Evolutionary conservation across 2,329 filamentous ascomycete species (phyloP).

Genomic region (Aspergillus vadensis): DNA sequence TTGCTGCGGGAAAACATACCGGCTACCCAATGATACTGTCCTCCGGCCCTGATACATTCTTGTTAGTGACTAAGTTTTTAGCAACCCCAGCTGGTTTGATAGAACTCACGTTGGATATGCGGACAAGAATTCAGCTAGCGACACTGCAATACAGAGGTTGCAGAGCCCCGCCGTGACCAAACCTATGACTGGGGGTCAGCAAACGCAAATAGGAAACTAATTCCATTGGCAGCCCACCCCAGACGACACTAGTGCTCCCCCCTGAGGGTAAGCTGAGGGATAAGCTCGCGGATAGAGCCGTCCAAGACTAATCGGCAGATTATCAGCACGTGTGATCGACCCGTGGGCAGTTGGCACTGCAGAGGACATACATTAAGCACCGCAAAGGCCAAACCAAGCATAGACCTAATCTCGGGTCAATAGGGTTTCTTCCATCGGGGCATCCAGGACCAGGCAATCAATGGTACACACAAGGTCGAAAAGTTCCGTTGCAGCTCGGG

Average conservation of each 20-base stretch:
- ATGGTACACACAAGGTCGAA: conserved; percentile 47
- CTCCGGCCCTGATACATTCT: conserved; percentile 46
- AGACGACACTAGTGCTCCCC: conserved; percentile 70
- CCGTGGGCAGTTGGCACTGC: too few relatives aligned
- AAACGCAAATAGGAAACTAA: neutral
- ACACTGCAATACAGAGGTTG: conserved; percentile 69
- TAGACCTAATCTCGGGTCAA: conserved; percentile 40
- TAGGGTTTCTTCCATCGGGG: neutral
- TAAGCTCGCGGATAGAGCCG: conserved; percentile 59
- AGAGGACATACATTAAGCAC: conserved; percentile 53
- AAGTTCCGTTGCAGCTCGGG: conserved; percentile 61
- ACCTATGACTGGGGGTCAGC: conserved; percentile 21
- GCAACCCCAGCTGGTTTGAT: neutral
- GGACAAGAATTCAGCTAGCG: conserved; percentile 69
- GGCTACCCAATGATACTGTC: conserved; percentile 72
- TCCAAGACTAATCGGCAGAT: conserved; percentile 52
- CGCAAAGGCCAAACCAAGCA: conserved; percentile 63
- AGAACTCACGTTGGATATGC: conserved; percentile 56
- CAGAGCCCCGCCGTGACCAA: conserved; percentile 65
- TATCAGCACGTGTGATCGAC: conserved; percentile 6
- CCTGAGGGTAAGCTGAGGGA: conserved; percentile 69
- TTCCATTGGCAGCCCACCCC: conserved; percentile 54
- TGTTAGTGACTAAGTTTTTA: neutral
- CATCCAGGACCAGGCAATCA: neutral
- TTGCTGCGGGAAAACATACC: conserved; percentile 29